A percentile compares a stretch with the other conserved stretches of the same genome.
phyloP scores from a whole-genome alignment of 805 yeast species.

The Saccharomycopsis sp. region DNA sequence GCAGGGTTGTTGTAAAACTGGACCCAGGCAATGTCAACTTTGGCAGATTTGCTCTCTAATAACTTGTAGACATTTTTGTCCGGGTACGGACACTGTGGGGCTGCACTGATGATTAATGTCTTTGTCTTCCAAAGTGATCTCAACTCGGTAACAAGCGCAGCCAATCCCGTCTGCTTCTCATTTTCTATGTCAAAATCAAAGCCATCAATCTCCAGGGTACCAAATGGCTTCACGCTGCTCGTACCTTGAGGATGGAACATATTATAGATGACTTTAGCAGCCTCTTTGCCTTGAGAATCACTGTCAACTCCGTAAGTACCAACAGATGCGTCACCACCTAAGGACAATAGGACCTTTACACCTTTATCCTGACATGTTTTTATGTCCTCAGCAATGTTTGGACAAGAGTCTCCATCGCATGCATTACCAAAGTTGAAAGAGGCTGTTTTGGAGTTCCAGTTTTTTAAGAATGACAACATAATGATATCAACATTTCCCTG shows the following conservation, averaged over 20 bases:
- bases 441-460: constrained; percentile 22
- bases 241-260: constrained; percentile 56
- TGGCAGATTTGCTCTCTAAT: constrained; percentile 45
- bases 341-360: constrained; percentile 65
- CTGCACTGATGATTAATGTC: constrained; percentile 57
- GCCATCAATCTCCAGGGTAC: constrained; percentile 76
- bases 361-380: constrained; percentile 68
- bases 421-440: constrained; percentile 43
- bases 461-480: constrained; percentile 22
- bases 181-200: constrained; percentile 89
- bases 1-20: constrained; percentile 66
- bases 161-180: constrained; percentile 53
- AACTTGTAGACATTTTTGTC: constrained; percentile 46
- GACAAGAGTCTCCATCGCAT: constrained; percentile 27
- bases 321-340: constrained; percentile 39
- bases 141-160: constrained; percentile 48
- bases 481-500: constrained; percentile 43
- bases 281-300: constrained; percentile 65
- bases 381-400: constrained; percentile 40
- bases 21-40: constrained; percentile 60
- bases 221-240: constrained; percentile 14
- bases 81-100: constrained; percentile 75
- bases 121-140: constrained; percentile 37
- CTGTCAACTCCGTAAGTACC: constrained; percentile 79
- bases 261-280: constrained; percentile 55